These are phyloP conservation scores for Pyricularia sp. DNA, from an alignment of 2,329 filamentous ascomycete species.

Conservation along the genomic window DNA sequence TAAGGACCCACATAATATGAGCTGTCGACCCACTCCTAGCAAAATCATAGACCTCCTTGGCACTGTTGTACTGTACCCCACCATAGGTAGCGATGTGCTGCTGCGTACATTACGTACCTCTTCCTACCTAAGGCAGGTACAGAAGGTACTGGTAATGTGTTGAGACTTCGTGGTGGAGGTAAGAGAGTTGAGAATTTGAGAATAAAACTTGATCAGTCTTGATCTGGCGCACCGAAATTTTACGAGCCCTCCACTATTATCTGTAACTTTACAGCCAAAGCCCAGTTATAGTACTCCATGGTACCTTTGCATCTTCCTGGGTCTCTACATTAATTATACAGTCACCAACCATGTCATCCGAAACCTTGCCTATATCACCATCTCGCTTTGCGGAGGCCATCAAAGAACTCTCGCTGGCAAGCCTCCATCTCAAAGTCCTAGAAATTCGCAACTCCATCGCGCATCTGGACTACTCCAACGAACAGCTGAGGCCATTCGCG, in stretches of 20 bases:
- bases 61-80: not conserved
- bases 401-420: conserved; percentile 53
- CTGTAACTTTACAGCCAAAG: not conserved
- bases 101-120: not conserved
- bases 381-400: conserved; percentile 59
- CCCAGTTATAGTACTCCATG: not conserved
- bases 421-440: conserved; percentile 64
- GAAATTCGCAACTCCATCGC: conserved; percentile 67
- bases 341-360: conserved; percentile 48
- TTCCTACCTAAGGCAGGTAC: not conserved
- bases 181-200: not conserved
- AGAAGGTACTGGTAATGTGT: not conserved
- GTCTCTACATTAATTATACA: not conserved
- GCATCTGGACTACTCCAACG: conserved; percentile 66
- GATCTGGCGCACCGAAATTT: not conserved
- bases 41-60: not conserved
- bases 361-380: conserved; percentile 50
- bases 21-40: not conserved
- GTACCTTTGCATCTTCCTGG: not conserved
- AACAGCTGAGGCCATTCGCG: conserved; percentile 61
- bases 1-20: not conserved
- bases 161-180: not conserved
- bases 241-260: not conserved
- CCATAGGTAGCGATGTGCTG: not conserved
- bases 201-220: not conserved